Evolutionary conservation across 768 basidiomycete species (phyloP), one percentile per base, ranked within the genome.

Genomic region (Floccularia luteovirens): DNA sequence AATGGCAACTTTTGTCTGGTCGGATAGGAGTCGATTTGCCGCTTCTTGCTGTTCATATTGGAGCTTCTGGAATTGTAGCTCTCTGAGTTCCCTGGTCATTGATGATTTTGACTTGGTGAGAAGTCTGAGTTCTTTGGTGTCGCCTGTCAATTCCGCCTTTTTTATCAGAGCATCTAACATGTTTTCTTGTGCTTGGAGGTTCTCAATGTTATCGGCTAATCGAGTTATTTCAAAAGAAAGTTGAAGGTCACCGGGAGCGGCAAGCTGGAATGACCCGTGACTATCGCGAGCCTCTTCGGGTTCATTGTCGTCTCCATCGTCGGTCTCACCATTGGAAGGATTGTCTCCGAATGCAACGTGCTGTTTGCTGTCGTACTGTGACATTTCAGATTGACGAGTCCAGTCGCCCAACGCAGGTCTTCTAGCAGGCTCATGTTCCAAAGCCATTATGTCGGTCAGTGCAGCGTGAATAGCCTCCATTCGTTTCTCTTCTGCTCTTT

Each of bases 401-500:
- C n/a, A 34, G 16, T 34, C 32, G 16, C 20, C 32, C 7, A 14
- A 12, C 8, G 16, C 8, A 7, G 32, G 16, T 7, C 16, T 12
- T 7, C 16, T 19, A 34, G 8, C 32, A 8, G n/a, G 32, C 16
- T 60, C 71, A 27, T 80, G 71, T 46, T 94, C 89, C 28, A 84
- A 69, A 2, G 90, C 90, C 52, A 99, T 92, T 56, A 99, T 97
- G 55, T 94, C 90, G 7, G 89, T 92, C 46, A 99, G 66, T 3
- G 96, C 96, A 5, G 92, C 92, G 51, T 92, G 91, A 14, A 98
- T 96, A 2, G 94, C 93, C 51, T 92, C 90, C 79, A 98, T 96
- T 27, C 90, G 72, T 48, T 84, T 73, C 38, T 84, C 76, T 57
- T 94, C 84, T 34, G 76, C 79, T 35, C 79, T 71, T 34, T 82